Percentiles rank a stretch among this genome's conserved stretches.
Evolutionary conservation across 208 protist species (phyloP).

Genomic region (Wallacemonas rigidus): DNA sequence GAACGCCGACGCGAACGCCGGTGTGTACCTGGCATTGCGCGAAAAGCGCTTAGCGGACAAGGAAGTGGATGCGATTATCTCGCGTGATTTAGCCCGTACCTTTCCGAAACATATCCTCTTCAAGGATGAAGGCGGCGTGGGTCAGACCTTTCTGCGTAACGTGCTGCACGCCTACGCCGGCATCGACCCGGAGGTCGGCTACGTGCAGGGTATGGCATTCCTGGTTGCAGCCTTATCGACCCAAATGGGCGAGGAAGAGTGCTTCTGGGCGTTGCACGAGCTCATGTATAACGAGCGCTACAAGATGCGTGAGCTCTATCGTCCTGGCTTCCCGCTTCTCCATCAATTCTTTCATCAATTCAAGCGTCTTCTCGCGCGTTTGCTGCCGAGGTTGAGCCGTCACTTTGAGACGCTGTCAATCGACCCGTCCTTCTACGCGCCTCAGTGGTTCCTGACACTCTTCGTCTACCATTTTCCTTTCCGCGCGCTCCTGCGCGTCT

Average conservation of each 20-base stretch:
- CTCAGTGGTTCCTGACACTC: constrained; percentile 94
- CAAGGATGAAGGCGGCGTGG: constrained; percentile 74
- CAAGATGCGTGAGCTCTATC: constrained; percentile 87
- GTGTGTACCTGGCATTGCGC: constrained; percentile 71
- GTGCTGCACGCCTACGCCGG: constrained; percentile 92
- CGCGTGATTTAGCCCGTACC: constrained; percentile 82
- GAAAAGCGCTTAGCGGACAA: constrained; percentile 67
- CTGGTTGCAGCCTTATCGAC: constrained; percentile 87
- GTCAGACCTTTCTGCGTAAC: constrained; percentile 86
- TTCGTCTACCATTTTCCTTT: constrained; percentile 92
- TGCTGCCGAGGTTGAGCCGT: constrained; percentile 77
- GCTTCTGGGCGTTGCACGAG: constrained; percentile 90
- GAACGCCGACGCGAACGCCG: constrained; percentile 62
- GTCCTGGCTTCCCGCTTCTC: constrained; percentile 88
- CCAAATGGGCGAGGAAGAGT: constrained; percentile 91
- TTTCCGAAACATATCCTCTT: constrained; percentile 92
- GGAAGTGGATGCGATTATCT: constrained; percentile 69
- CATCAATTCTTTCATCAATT: constrained; percentile 92
- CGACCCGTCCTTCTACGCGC: constrained; percentile 88
- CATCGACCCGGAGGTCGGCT: constrained; percentile 91
- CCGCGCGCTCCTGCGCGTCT: constrained; percentile 85
- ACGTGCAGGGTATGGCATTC: constrained; percentile 95
- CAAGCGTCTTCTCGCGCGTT: constrained; percentile 67
- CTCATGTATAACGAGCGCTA: constrained; percentile 88
- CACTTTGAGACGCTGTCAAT: constrained; percentile 76